Conservation (phyloP, 1,139 yeast species). For the Sugiyamaella novakii region DNA sequence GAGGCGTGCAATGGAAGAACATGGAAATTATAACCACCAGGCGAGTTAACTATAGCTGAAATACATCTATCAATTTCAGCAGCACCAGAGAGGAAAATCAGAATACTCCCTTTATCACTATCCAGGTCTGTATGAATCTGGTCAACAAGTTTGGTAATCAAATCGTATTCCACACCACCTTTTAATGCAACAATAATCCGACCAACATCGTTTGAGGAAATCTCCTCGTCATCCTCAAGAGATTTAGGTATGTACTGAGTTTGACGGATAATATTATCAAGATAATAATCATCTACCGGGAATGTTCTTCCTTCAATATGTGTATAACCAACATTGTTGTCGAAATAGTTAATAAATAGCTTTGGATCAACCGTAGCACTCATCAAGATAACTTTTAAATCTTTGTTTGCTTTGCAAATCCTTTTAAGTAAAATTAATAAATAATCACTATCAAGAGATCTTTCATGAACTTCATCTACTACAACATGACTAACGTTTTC, state of each 20-base stretch:
- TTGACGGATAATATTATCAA: conserved; percentile 62
- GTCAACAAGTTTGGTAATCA: conserved; percentile 59
- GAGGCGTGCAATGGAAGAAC: conserved; percentile 86
- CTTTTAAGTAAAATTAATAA: conserved; percentile 74
- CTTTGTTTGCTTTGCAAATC: conserved; percentile 36
- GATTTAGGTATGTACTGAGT: conserved; percentile 44
- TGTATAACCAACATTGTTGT: conserved; percentile 40
- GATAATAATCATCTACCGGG: conserved; percentile 76
- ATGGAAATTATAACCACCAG: conserved; percentile 34
- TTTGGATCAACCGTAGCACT: conserved; percentile 87
- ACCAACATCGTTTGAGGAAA: conserved; percentile 34
- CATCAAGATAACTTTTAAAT: conserved; percentile 76
- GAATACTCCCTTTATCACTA: conserved; percentile 65
- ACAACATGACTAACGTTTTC: conserved; percentile 67
- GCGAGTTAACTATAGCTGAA: conserved; percentile 36
- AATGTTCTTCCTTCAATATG: conserved; percentile 94
- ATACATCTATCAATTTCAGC: conserved; percentile 77
- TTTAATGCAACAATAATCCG: conserved; percentile 43
- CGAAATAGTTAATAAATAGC: conserved; percentile 68
- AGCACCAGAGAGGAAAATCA: conserved; percentile 87
- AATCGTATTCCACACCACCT: conserved; percentile 65
- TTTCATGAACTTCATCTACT: conserved; percentile 94
- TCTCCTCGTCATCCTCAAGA: conserved; percentile 34
- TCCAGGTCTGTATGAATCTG: conserved; percentile 54
- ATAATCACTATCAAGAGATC: conserved; percentile 89